Conservation (phyloP, 2,329 filamentous ascomycete species). For the Tolypocladium cylindrosporum region DNA sequence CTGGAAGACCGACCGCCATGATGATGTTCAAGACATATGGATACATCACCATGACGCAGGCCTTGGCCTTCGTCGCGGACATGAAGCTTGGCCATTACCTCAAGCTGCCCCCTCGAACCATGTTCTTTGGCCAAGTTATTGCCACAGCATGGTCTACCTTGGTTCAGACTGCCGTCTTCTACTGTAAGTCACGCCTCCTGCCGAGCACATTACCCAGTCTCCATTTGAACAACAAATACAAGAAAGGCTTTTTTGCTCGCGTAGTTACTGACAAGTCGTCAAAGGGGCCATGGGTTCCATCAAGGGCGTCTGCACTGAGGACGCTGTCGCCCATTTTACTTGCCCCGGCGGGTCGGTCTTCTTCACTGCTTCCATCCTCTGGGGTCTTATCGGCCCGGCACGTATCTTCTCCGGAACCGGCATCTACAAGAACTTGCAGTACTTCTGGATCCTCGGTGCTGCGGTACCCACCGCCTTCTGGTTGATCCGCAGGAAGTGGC, state of each 20-base stretch:
- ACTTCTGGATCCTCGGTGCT: conserved; percentile 30
- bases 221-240: background rate
- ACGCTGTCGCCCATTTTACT: conserved; percentile 24
- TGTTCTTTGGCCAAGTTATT: conserved; percentile 1
- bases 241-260: background rate
- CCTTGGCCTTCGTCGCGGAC: conserved; percentile 34
- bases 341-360: conserved; percentile 29
- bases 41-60: conserved; percentile 23
- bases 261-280: background rate
- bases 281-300: conserved; percentile 9
- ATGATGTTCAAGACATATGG: conserved; percentile 17
- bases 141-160: conserved; percentile 1
- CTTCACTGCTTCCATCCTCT: conserved; percentile 28
- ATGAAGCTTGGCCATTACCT: conserved; percentile 41
- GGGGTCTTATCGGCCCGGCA: conserved; percentile 28
- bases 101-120: conserved; percentile 32
- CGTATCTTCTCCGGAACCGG: conserved; percentile 25
- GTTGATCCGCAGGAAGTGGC: conserved; percentile 24
- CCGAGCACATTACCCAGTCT: background rate
- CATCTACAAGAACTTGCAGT: conserved; percentile 26
- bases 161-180: conserved; percentile 14
- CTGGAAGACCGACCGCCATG: conserved; percentile 12
- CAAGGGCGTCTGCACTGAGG: conserved; percentile 23
- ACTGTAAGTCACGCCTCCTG: background rate
- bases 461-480: conserved; percentile 24